Base-by-base conservation (phyloP, 352 stramenopile genomes). In the Phytophthora nicotianae region DNA sequence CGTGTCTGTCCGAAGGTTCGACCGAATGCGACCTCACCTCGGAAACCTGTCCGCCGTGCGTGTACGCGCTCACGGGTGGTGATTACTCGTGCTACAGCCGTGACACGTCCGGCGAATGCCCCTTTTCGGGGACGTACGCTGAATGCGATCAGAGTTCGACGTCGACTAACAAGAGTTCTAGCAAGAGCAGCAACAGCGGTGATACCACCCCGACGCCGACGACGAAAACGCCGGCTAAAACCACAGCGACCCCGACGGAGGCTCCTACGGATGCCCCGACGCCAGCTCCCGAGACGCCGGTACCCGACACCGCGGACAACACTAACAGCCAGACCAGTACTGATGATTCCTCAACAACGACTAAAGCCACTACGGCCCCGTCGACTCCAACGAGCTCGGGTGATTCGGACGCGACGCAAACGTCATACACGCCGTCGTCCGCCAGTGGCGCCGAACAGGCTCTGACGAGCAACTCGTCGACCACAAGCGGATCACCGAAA, bases 11-110 rank as follows among this genome's bases (percentile, higher is more conserved):
- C 5, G 75, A 89, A 23, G 83, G 83, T n/a, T 70, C 75, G 13
- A 81, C 68, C 27, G 59, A 74, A 37, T 92, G 83, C 56, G 68
- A 78, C 27, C 74, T 81, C 27, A 37, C 61, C 17, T 79, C 61
- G 4, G 62, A 38, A 24, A 57, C 26, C 9, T 93, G 84, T 43
- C 84, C 84, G 7, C 71, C 79, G 2, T 93, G 84, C 43, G 72
- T 93, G 63, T 93, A 93, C 62, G 58, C 64, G 17, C 80, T 90
- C 32, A 70, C 72, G 2, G 76, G 79, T 19, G 81, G 80, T 3
- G 70, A 73, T 50, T 89, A 75, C 61, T 91, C 82, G 17, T 93
- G 84, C 77, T 93, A 91, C 64, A 76, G 58, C 42, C 58, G 66
- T 16, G 65, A 70, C 20, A 58, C 37, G n/a, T 52, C 58, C 3